Evolutionary conservation across 1,284 basidiomycete genomes (phyloP).

Genomic region (Microbotryum saponariae): DNA sequence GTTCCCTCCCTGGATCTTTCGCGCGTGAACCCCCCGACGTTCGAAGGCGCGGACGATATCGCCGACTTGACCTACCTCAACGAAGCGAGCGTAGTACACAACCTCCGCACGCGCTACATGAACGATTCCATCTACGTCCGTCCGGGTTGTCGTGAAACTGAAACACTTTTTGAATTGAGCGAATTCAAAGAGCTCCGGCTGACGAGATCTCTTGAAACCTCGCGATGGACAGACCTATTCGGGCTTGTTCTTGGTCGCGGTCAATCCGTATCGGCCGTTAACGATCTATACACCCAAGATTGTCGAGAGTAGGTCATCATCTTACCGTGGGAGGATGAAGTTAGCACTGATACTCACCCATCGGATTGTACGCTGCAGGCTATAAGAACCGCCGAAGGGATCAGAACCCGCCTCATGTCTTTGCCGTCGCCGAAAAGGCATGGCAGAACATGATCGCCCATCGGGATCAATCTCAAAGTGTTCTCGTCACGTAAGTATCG

Average conservation of each 20-base stretch:
- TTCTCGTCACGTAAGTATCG: slow-evolving; percentile 81
- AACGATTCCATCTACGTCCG: slow-evolving; percentile 90
- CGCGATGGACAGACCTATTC: slow-evolving; percentile 67
- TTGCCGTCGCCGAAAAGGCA: slow-evolving; percentile 91
- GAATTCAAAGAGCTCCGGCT: background rate
- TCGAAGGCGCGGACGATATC: slow-evolving; percentile 95
- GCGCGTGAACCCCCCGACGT: slow-evolving; percentile 81
- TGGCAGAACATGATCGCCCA: slow-evolving; percentile 99
- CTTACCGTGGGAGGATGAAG: background rate
- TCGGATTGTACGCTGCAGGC: slow-evolving; percentile 76
- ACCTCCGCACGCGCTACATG: slow-evolving; percentile 82
- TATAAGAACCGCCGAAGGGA: slow-evolving; percentile 87
- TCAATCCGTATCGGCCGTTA: slow-evolving; percentile 91
- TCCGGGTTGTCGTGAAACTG: slow-evolving; percentile 27
- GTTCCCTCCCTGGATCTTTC: slow-evolving; percentile 24
- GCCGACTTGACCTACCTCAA: slow-evolving; percentile 97
- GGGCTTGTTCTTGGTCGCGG: slow-evolving; percentile 91
- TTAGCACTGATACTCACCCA: background rate
- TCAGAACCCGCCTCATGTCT: slow-evolving; percentile 95
- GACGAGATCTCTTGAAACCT: background rate
- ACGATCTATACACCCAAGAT: slow-evolving; percentile 68
- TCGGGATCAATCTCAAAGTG: slow-evolving; percentile 84
- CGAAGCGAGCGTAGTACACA: slow-evolving; percentile 97
- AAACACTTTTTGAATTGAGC: too few relatives aligned
- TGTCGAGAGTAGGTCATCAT: slow-evolving; percentile 25